phyloP scores from a whole-genome alignment of 768 basidiomycete genomes.

The Sarcomyxa edulis region DNA sequence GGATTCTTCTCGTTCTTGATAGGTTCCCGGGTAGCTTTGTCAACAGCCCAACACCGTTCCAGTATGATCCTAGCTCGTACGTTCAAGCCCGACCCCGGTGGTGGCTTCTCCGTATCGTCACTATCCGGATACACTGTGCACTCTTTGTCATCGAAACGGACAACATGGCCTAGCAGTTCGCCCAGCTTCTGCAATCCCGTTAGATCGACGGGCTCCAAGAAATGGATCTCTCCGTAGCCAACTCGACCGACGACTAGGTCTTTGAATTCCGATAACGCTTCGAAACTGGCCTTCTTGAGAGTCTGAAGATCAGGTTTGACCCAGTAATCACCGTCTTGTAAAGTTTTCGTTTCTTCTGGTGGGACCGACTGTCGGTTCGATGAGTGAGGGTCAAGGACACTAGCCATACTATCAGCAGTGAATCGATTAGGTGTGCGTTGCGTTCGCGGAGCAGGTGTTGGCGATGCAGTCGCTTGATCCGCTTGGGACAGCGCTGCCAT shows the following conservation, averaged over 20 bases:
- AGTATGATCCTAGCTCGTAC: conserved; percentile 77
- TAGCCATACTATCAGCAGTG: conserved; percentile 28
- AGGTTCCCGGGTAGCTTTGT: conserved; percentile 87
- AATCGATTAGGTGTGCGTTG: conserved; percentile 35
- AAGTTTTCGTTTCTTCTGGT: conserved; percentile 28
- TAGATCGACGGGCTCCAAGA: conserved; percentile 77
- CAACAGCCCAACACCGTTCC: conserved; percentile 79
- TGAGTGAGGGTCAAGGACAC: conserved; percentile 8
- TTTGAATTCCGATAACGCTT: conserved; percentile 67
- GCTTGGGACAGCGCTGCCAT: too few relatives aligned
- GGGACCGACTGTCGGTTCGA: conserved; percentile 18
- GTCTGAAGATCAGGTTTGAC: conserved; percentile 72
- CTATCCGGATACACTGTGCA: conserved; percentile 92
- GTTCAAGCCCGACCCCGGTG: conserved; percentile 82
- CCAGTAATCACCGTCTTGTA: conserved; percentile 89
- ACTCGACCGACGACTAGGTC: conserved; percentile 86
- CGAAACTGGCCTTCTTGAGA: conserved; percentile 66
- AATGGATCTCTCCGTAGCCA: conserved; percentile 87
- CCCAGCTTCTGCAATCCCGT: conserved; percentile 77
- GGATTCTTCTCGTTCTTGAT: conserved; percentile 79
- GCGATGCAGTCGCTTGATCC: conserved; percentile 32
- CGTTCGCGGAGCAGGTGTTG: conserved; percentile 27
- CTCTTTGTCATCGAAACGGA: conserved; percentile 88
- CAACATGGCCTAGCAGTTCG: conserved; percentile 79
- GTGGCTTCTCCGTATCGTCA: conserved; percentile 80